Conservation (phyloP, 2,329 filamentous ascomycete species). For the Pseudogymnoascus sp. region DNA sequence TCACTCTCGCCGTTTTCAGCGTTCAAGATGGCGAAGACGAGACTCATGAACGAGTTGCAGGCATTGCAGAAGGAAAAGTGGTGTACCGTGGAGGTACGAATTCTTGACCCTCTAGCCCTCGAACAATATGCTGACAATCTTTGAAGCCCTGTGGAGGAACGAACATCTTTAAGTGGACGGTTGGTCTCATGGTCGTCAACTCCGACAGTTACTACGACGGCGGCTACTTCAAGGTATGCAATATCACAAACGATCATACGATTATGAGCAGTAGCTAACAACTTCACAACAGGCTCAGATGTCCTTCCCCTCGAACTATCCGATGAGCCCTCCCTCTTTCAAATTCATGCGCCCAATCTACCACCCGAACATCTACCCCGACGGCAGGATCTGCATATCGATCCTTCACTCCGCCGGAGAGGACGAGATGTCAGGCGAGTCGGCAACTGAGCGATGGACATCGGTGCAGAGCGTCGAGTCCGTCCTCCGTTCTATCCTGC, state of each 20-base stretch:
- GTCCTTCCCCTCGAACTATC: slow-evolving; percentile 82
- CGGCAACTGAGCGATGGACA: slow-evolving; percentile 86
- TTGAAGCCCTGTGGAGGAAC: slow-evolving; percentile 57
- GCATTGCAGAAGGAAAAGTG: slow-evolving; percentile 81
- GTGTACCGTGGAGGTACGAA: slow-evolving; percentile 74
- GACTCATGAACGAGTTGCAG: slow-evolving; percentile 84
- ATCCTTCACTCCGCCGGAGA: slow-evolving; percentile 91
- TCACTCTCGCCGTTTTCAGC: slow-evolving; percentile 24
- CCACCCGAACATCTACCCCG: slow-evolving; percentile 89
- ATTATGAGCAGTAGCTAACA: slow-evolving; percentile 9
- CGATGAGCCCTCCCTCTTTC: slow-evolving; percentile 82
- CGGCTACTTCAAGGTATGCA: slow-evolving; percentile 69
- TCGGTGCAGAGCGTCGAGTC: slow-evolving; percentile 91
- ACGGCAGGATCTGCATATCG: slow-evolving; percentile 90
- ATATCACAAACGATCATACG: neutral
- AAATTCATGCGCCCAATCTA: slow-evolving; percentile 71
- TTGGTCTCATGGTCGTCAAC: slow-evolving; percentile 88
- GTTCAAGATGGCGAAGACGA: slow-evolving; percentile 54
- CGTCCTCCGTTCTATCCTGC: slow-evolving; percentile 83
- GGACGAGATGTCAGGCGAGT: slow-evolving; percentile 84
- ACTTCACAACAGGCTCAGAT: slow-evolving; percentile 56
- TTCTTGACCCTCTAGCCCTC: slow-evolving; percentile 9
- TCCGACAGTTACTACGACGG: slow-evolving; percentile 86
- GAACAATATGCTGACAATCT: slow-evolving; percentile 14
- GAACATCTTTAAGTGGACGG: slow-evolving; percentile 80